Evolutionary conservation across 116 monocot genomes (phyloP).

Genomic region (Phalaenopsis hybrid): DNA sequence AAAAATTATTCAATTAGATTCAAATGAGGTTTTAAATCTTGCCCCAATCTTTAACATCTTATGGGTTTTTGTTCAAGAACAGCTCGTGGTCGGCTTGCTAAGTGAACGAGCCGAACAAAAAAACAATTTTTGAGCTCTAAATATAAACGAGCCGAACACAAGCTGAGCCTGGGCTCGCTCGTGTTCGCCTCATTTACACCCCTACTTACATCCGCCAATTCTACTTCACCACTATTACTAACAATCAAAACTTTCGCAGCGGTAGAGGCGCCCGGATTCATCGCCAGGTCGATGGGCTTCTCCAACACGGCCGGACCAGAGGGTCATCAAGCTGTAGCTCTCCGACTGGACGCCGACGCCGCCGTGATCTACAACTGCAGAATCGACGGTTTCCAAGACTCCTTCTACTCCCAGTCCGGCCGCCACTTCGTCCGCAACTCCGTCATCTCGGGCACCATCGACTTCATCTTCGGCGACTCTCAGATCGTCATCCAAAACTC

Average conservation of each 20-base stretch:
- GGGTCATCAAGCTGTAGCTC: conserved; percentile 35
- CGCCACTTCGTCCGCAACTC: conserved; percentile 31
- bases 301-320: conserved; percentile 30
- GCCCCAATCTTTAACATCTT: too few species aligned
- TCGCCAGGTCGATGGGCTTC: conserved; percentile 21
- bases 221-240: background rate
- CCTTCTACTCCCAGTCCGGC: conserved; percentile 17
- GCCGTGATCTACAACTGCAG: conserved; percentile 30
- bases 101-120: too few species aligned
- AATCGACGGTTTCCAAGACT: conserved; percentile 30
- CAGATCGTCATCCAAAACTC: conserved; percentile 64
- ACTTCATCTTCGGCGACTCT: conserved; percentile 87
- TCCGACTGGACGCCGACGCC: conserved; percentile 8
- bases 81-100: too few species aligned
- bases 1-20: too few species aligned
- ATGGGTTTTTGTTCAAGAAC: too few species aligned
- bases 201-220: background rate
- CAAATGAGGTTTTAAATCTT: too few species aligned
- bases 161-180: too few species aligned
- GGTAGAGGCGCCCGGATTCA: conserved; percentile 13
- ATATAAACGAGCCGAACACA: too few species aligned
- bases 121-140: too few species aligned
- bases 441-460: conserved; percentile 75
- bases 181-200: too few species aligned
- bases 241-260: background rate